Percentiles rank a stretch among this genome's conserved stretches.
Evolutionary conservation across 1,284 basidiomycete genomes (phyloP).

Genomic region (Blastosporella zonata): DNA sequence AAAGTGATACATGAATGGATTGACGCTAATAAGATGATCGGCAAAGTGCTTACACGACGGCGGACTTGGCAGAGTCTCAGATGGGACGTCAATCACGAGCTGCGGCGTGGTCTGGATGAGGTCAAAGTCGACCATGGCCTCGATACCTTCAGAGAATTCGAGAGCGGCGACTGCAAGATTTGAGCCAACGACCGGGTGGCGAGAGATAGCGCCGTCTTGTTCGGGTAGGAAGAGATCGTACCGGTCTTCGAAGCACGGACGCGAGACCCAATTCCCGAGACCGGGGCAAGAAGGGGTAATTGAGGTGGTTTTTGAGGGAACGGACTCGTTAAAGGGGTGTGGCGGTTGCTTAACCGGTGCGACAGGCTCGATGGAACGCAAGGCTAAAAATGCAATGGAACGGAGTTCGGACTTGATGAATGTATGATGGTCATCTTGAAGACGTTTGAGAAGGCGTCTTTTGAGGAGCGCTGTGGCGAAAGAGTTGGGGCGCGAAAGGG

Average conservation of each 20-base stretch:
- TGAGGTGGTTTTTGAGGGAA: conserved; percentile 38
- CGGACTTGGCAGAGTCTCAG: conserved; percentile 11
- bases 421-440: conserved; percentile 34
- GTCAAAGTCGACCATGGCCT: conserved; percentile 47
- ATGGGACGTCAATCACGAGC: conserved; percentile 6
- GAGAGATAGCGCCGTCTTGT: conserved; percentile 36
- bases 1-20: conserved; percentile 9
- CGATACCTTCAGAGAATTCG: conserved; percentile 65
- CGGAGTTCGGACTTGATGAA: conserved; percentile 44
- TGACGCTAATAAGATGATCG: not conserved
- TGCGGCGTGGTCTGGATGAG: conserved; percentile 5
- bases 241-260: conserved; percentile 76
- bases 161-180: conserved; percentile 66
- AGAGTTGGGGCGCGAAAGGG: conserved; percentile 39
- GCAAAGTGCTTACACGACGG: conserved; percentile 16
- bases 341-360: conserved; percentile 26
- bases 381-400: conserved; percentile 47
- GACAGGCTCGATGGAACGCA: conserved; percentile 33
- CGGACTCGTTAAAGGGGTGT: conserved; percentile 42
- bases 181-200: conserved; percentile 43
- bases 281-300: conserved; percentile 50
- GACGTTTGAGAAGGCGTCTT: conserved; percentile 44
- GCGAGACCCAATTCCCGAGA: conserved; percentile 61
- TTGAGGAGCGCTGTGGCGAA: conserved; percentile 49
- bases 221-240: conserved; percentile 48